A percentile compares a stretch with the other conserved stretches of the same genome.
Evolutionary conservation across 2,329 filamentous ascomycete genomes (phyloP).

Genomic region (Fusarium secorum): DNA sequence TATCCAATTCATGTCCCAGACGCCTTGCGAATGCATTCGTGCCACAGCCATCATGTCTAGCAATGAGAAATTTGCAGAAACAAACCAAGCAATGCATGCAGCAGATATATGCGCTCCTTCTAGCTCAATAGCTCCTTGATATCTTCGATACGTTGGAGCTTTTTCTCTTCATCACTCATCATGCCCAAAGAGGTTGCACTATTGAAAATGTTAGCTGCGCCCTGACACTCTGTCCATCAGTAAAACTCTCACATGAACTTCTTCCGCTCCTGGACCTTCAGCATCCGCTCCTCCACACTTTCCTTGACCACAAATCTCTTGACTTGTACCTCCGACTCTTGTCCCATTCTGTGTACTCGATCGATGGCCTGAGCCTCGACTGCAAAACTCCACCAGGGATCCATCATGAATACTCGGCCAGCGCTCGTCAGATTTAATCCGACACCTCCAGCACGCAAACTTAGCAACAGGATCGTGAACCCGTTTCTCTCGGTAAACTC

Average conservation of each 20-base stretch:
- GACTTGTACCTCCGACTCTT: constrained; percentile 84
- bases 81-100: neutral
- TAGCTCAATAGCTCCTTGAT: constrained; percentile 86
- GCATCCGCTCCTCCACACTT: constrained; percentile 95
- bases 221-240: neutral
- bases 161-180: constrained; percentile 95
- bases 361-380: constrained; percentile 98
- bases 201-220: constrained; percentile 20
- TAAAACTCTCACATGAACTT: constrained; percentile 85
- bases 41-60: neutral
- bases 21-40: constrained; percentile 25
- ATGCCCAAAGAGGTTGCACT: constrained; percentile 95
- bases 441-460: constrained; percentile 88
- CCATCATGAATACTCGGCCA: constrained; percentile 96
- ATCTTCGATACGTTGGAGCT: constrained; percentile 87
- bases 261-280: constrained; percentile 92
- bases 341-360: constrained; percentile 96
- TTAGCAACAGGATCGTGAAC: constrained; percentile 81
- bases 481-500: constrained; percentile 70
- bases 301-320: constrained; percentile 87
- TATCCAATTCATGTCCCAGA: constrained; percentile 18
- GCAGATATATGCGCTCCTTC: neutral
- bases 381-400: constrained; percentile 99
- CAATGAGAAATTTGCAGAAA: neutral
- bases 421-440: constrained; percentile 92